Evolutionary conservation across 2,329 filamentous ascomycete genomes (phyloP).

Genomic region (Ilyonectria robusta): DNA sequence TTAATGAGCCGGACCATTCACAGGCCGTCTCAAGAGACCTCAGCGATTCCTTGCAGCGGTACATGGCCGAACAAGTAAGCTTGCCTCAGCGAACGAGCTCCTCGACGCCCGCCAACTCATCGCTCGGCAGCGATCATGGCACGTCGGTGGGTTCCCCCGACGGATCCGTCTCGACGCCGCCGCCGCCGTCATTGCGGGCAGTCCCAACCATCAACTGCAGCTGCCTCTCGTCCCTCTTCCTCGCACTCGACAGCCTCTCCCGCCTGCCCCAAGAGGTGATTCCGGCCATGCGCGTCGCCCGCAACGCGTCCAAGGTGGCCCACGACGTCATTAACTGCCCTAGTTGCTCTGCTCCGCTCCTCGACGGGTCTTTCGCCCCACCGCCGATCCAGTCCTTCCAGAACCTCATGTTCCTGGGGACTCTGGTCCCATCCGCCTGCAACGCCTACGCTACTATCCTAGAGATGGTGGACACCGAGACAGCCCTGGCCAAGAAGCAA

Average conservation of each 20-base stretch:
- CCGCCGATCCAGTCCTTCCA: constrained; percentile 67
- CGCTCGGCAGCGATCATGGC: constrained; percentile 41
- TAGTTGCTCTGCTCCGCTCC: constrained; percentile 60
- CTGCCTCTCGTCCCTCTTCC: constrained; percentile 66
- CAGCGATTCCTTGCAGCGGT: constrained; percentile 46
- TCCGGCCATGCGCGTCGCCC: constrained; percentile 63
- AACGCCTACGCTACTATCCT: constrained; percentile 71
- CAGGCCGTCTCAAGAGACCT: constrained; percentile 50
- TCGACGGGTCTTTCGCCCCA: constrained; percentile 52
- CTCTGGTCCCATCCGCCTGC: constrained; percentile 70
- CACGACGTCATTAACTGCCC: constrained; percentile 67
- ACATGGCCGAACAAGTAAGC: constrained; percentile 42
- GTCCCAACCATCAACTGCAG: constrained; percentile 56
- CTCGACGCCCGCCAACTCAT: constrained; percentile 38
- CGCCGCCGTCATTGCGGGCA: constrained; percentile 35
- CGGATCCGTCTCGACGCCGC: constrained; percentile 18
- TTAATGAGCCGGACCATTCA: constrained; percentile 49
- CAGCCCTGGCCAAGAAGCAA: constrained; percentile 59
- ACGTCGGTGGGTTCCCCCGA: constrained; percentile 38
- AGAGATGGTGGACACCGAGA: constrained; percentile 67
- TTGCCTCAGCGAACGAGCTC: constrained; percentile 35
- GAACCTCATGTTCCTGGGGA: constrained; percentile 71
- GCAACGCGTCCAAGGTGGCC: constrained; percentile 63
- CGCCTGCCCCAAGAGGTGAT: constrained; percentile 61
- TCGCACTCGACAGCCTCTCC: constrained; percentile 65